Conservation (phyloP, 2,329 filamentous ascomycete genomes). For the Onygena corvina region DNA sequence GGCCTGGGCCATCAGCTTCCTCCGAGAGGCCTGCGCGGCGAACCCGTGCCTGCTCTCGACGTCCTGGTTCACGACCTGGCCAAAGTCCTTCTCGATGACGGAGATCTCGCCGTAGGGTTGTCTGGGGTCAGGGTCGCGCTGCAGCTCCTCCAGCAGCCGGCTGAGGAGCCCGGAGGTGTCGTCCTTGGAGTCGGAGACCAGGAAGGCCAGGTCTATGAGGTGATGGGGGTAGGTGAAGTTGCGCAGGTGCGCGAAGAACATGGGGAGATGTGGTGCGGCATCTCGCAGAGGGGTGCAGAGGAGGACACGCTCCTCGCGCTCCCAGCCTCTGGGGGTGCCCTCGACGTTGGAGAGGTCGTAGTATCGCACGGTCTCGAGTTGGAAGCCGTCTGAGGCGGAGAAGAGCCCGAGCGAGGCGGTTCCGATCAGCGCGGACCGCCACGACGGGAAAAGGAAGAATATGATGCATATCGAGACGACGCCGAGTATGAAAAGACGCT, state of each 20-base stretch:
- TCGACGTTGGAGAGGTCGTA: slow-evolving; percentile 89
- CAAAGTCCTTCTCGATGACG: slow-evolving; percentile 97
- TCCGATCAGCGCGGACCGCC: slow-evolving; percentile 51
- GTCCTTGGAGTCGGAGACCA: slow-evolving; percentile 96
- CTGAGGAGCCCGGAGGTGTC: slow-evolving; percentile 66
- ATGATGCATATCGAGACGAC: slow-evolving; percentile 48
- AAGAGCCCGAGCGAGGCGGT: slow-evolving; percentile 58
- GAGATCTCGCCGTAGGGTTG: slow-evolving; percentile 91
- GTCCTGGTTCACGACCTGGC: slow-evolving; percentile 93
- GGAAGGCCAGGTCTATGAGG: slow-evolving; percentile 87
- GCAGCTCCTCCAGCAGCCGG: slow-evolving; percentile 62
- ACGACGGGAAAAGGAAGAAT: slow-evolving; percentile 64
- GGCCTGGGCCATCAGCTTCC: slow-evolving; percentile 96
- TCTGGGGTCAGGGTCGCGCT: slow-evolving; percentile 64
- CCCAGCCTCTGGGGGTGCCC: slow-evolving; percentile 87
- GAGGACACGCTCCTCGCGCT: slow-evolving; percentile 86
- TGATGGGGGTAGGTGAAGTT: slow-evolving; percentile 97
- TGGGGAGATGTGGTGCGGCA: slow-evolving; percentile 77
- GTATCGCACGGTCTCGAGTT: slow-evolving; percentile 91
- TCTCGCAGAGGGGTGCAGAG: slow-evolving; percentile 90
- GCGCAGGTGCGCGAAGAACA: slow-evolving; percentile 96
- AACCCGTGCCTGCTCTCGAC: slow-evolving; percentile 96
- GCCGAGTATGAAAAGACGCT: slow-evolving; percentile 51
- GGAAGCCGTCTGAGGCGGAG: slow-evolving; percentile 54
- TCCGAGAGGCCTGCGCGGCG: slow-evolving; percentile 79